Evolutionary conservation across 2,329 filamentous ascomycete species (phyloP), one percentile per base, ranked within the genome.

Genomic region (Trichoderma cornu-damae): DNA sequence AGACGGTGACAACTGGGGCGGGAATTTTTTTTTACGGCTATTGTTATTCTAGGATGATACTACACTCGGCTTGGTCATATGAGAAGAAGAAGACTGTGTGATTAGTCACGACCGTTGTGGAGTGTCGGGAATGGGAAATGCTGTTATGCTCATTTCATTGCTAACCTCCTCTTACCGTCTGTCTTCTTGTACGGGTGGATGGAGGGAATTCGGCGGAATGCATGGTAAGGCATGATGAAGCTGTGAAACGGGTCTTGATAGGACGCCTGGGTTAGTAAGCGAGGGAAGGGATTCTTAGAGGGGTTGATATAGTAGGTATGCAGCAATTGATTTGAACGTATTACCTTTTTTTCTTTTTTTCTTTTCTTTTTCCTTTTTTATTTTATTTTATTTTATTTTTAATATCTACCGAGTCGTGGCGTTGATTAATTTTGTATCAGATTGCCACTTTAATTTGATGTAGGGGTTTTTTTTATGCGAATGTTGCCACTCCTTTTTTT

Each of bases 281-380:
- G 49, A 43, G 18, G 38, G 24, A 43, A 43, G 38, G 49, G 49
- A n/a, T 43, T 43, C 32, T 52, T 52, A 52, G 49, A 52, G 37
- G 37, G 49, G 14, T 14, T 42, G 37, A 32, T 43, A 43, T 52
- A 34, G 37, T 52, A 35, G 26, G 46, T 16, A 34, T 43, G 49
- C 49, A 26, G 24, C 11, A 40, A 52, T 52, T 52, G 38, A 43
- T 52, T 43, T 49, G 20, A 18, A 46, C 16, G 20, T 49, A 11
- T 49, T 35, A 35, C n/a, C n/a, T n/a, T n/a, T n/a, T n/a, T n/a
- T n/a, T n/a, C n/a, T n/a, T n/a, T n/a, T n/a, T n/a, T n/a, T n/a
- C n/a, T n/a, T n/a, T n/a, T n/a, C n/a, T n/a, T n/a, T n/a, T n/a
- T n/a, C n/a, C n/a, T n/a, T n/a, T n/a, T n/a, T n/a, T n/a, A n/a